Evolutionary conservation across 2,329 filamentous ascomycete genomes (phyloP).

Genomic region (Plenodomus lindquistii): DNA sequence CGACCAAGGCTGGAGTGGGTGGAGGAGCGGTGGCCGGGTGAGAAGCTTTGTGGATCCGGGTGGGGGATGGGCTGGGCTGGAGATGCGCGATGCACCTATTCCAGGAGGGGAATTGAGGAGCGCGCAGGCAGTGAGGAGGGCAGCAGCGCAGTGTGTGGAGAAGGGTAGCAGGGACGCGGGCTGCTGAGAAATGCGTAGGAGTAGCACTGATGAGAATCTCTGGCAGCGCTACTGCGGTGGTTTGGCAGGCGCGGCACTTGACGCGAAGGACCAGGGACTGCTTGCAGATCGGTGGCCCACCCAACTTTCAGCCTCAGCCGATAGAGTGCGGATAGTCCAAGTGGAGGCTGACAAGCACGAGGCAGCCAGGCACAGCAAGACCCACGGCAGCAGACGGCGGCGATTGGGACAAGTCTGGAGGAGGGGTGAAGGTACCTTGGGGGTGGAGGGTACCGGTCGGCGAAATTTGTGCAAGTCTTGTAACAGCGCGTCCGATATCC

Average conservation of each 20-base stretch:
- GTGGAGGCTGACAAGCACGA: slow-evolving; percentile 39
- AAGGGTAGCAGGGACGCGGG: slow-evolving; percentile 11
- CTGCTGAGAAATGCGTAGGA: slow-evolving; percentile 10
- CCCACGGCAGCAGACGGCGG: slow-evolving; percentile 26
- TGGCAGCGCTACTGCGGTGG: slow-evolving; percentile 23
- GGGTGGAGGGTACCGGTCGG: slow-evolving; percentile 20
- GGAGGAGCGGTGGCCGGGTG: slow-evolving; percentile 33
- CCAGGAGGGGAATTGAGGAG: slow-evolving; percentile 22
- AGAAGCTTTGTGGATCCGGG: slow-evolving; percentile 42
- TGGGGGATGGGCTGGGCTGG: slow-evolving; percentile 33
- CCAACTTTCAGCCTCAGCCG: slow-evolving; percentile 43
- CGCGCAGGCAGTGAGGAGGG: slow-evolving; percentile 20
- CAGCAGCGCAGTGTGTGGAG: slow-evolving; percentile 18
- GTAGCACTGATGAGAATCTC: slow-evolving; percentile 16
- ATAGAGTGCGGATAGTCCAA: slow-evolving; percentile 38
- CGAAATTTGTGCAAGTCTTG: slow-evolving; percentile 32
- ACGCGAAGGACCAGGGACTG: slow-evolving; percentile 39
- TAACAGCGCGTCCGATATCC: slow-evolving; percentile 29
- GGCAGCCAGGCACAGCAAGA: slow-evolving; percentile 34
- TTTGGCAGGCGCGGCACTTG: slow-evolving; percentile 37
- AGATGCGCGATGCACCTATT: slow-evolving; percentile 28
- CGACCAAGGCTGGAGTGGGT: slow-evolving; percentile 21
- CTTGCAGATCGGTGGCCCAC: slow-evolving; percentile 42
- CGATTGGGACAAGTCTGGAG: slow-evolving; percentile 18
- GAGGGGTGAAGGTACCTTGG: slow-evolving; percentile 18